Evolutionary conservation across 805 yeast species (phyloP).

Genomic region (Candida caryicola): DNA sequence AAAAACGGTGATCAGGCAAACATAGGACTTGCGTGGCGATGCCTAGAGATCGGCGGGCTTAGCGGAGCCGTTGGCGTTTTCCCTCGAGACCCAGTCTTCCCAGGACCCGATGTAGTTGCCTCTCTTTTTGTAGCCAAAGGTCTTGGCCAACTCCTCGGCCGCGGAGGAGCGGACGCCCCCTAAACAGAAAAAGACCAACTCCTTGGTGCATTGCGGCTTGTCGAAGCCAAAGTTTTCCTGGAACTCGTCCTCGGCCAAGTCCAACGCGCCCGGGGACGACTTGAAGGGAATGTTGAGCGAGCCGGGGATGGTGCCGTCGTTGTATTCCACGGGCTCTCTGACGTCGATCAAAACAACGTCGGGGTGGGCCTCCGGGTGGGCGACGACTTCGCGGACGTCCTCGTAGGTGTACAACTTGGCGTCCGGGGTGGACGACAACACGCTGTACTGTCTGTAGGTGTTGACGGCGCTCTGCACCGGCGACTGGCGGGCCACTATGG

Average conservation of each 20-base stretch:
- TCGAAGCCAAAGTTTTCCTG: slow-evolving; percentile 74
- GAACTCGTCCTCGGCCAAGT: slow-evolving; percentile 75
- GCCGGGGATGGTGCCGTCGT: slow-evolving; percentile 74
- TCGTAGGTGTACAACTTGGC: slow-evolving; percentile 54
- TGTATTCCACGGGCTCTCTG: slow-evolving; percentile 82
- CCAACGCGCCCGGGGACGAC: slow-evolving; percentile 89
- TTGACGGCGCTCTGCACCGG: neutral
- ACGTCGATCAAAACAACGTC: slow-evolving; percentile 74
- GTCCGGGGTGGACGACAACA: slow-evolving; percentile 33
- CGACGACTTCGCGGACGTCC: slow-evolving; percentile 45
- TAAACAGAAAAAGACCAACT: slow-evolving; percentile 84
- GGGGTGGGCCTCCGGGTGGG: slow-evolving; percentile 39
- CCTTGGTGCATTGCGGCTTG: slow-evolving; percentile 71
- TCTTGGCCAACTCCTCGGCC: slow-evolving; percentile 87
- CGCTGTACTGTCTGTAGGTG: slow-evolving; percentile 29
- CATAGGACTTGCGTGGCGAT: too few species aligned
- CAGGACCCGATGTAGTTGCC: slow-evolving; percentile 86
- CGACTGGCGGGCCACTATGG: neutral
- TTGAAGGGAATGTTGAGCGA: slow-evolving; percentile 88
- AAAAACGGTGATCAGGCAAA: too few species aligned
- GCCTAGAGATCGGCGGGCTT: too few species aligned
- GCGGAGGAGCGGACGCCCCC: slow-evolving; percentile 90
- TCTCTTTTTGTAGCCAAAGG: slow-evolving; percentile 82
- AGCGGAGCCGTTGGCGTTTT: slow-evolving; percentile 17
- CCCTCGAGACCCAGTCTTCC: slow-evolving; percentile 70